A percentile compares a stretch with the other conserved stretches of the same genome.
Evolutionary conservation across 1,139 yeast genomes (phyloP).

Genomic region (Magnusiomyces magnusii): DNA sequence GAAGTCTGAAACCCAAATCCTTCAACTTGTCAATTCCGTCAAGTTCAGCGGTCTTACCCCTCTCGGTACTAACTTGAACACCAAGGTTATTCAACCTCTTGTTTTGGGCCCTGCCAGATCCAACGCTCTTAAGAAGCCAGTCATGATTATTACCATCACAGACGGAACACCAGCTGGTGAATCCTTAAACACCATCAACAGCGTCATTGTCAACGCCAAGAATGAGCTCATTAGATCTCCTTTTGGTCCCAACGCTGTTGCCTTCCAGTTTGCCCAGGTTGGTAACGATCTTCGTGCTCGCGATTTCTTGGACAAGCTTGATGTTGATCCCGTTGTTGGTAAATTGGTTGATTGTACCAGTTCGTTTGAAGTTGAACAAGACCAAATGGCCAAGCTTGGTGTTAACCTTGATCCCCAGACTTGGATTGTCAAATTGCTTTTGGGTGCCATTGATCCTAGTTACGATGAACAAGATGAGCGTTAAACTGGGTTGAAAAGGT

Average conservation of each 20-base stretch:
- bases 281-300: conserved; percentile 32
- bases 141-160: conserved; percentile 30
- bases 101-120: conserved; percentile 27
- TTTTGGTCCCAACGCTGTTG: conserved; percentile 31
- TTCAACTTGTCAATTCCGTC: conserved; percentile 24
- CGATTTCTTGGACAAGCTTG: conserved; percentile 28
- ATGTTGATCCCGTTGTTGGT: conserved; percentile 30
- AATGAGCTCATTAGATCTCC: conserved; percentile 21
- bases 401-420: conserved; percentile 29
- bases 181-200: conserved; percentile 23
- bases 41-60: conserved; percentile 32
- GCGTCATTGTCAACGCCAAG: conserved; percentile 29
- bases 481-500: not conserved
- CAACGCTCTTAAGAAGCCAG: conserved; percentile 28
- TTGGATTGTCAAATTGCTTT: conserved; percentile 31
- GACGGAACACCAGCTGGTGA: conserved; percentile 36
- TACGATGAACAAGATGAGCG: conserved; percentile 30
- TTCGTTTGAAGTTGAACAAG: conserved; percentile 33
- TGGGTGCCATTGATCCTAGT: conserved; percentile 30
- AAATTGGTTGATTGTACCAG: conserved; percentile 32
- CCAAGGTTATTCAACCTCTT: conserved; percentile 30
- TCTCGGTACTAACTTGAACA: conserved; percentile 28
- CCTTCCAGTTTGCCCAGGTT: conserved; percentile 34
- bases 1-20: conserved; percentile 26
- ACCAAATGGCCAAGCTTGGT: conserved; percentile 31